Percentiles rank a stretch among this genome's conserved stretches.
Conservation (phyloP, 1,284 basidiomycete genomes). For the Omphalotus olearius region DNA sequence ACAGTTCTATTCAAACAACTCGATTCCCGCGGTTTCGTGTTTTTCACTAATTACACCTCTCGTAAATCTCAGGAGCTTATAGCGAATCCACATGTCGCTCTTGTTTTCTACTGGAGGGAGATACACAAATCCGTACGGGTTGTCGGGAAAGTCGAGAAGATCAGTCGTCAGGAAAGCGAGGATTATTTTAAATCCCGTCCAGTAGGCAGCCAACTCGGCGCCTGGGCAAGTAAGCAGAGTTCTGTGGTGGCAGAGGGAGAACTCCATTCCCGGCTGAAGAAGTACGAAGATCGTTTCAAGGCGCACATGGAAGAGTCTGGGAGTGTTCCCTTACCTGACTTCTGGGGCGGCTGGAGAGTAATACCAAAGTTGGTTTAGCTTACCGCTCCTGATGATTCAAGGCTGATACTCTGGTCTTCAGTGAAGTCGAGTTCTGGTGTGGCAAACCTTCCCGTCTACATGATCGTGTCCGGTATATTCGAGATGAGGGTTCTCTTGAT, state of each 20-base stretch:
- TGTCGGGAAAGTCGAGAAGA: constrained; percentile 79
- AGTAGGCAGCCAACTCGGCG: constrained; percentile 81
- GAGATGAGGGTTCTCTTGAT: constrained; percentile 21
- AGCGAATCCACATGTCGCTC: constrained; percentile 74
- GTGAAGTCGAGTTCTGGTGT: constrained; percentile 88
- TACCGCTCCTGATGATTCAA: not conserved
- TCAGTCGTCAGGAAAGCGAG: constrained; percentile 68
- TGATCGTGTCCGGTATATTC: constrained; percentile 81
- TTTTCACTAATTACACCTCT: constrained; percentile 95
- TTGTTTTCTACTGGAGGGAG: constrained; percentile 92
- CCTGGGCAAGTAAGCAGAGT: constrained; percentile 92
- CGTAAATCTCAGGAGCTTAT: constrained; percentile 84
- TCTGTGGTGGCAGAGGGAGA: constrained; percentile 68
- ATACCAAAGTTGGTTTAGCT: constrained; percentile 71
- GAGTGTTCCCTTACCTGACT: constrained; percentile 78
- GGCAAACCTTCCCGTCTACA: constrained; percentile 89
- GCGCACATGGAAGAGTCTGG: constrained; percentile 38
- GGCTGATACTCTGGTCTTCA: constrained; percentile 18
- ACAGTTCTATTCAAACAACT: constrained; percentile 92
- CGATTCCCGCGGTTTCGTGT: constrained; percentile 84
- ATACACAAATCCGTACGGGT: constrained; percentile 81
- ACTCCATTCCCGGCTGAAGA: constrained; percentile 59
- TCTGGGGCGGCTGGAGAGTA: constrained; percentile 97
- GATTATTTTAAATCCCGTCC: constrained; percentile 87
- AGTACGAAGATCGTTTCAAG: constrained; percentile 56